A percentile compares a stretch with the other conserved stretches of the same genome.
Conservation (phyloP, 257 asterid species). For the Cynanchum wilfordii region DNA sequence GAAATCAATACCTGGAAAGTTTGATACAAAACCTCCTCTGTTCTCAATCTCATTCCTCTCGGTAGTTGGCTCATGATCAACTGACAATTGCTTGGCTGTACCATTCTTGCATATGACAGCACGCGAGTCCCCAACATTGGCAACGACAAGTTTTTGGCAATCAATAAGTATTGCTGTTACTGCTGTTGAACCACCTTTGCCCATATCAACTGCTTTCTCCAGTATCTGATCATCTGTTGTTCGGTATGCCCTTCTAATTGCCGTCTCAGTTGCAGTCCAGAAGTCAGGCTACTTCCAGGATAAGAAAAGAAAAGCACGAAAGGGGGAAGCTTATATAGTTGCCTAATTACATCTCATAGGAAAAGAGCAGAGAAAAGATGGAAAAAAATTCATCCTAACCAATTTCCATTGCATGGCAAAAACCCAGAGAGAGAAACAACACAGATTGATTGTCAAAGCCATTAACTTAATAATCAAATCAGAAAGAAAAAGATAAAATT, state of each 20-base stretch:
- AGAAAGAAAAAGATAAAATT: not conserved
- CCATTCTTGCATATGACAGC: conserved; percentile 84
- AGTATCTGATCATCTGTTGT: conserved; percentile 60
- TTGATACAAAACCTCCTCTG: conserved; percentile 78
- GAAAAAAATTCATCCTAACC: not conserved
- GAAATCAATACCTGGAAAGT: conserved; percentile 62
- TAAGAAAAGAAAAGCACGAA: conserved; percentile 8
- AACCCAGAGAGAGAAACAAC: not conserved
- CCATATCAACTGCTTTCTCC: conserved; percentile 68
- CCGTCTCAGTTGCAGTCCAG: conserved; percentile 71
- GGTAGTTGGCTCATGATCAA: conserved; percentile 77
- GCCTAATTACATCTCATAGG: not conserved
- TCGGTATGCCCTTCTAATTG: conserved; percentile 69
- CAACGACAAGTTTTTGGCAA: conserved; percentile 77
- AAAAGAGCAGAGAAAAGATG: not conserved
- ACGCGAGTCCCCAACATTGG: conserved; percentile 94
- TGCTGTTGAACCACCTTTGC: conserved; percentile 93
- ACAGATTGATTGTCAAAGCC: not conserved
- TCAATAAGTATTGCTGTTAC: conserved; percentile 85
- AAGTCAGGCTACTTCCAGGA: conserved; percentile 56
- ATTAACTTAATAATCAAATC: not conserved
- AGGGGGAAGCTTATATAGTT: not conserved
- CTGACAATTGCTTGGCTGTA: conserved; percentile 70
- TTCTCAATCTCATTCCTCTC: conserved; percentile 70
- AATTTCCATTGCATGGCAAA: not conserved